Conservation (phyloP, 495 filamentous ascomycete genomes). For the Penicillium dipodomyicola region DNA sequence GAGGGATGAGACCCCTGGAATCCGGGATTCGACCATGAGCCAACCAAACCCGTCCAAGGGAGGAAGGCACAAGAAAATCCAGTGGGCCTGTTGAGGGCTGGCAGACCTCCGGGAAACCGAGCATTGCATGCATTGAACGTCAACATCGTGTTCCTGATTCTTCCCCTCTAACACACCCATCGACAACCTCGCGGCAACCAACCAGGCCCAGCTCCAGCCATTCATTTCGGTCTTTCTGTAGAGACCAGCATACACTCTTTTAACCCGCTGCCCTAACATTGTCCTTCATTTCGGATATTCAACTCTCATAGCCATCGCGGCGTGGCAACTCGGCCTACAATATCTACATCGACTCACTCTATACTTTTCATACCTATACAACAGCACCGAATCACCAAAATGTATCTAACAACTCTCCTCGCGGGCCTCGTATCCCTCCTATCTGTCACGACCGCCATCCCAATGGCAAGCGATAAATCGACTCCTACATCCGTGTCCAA, state of each 20-base stretch:
- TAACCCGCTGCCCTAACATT: not conserved
- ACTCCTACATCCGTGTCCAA: slow-evolving; percentile 7
- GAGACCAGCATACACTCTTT: slow-evolving; percentile 10
- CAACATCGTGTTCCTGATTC: not conserved
- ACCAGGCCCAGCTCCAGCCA: slow-evolving; percentile 23
- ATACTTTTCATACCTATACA: not conserved
- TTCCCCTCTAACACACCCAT: slow-evolving; percentile 13
- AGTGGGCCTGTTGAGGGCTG: not conserved
- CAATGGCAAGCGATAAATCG: slow-evolving; percentile 10
- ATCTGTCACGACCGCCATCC: slow-evolving; percentile 14
- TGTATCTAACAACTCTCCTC: slow-evolving; percentile 16
- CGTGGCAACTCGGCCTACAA: not conserved
- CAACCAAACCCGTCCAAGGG: slow-evolving; percentile 6
- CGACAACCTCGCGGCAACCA: slow-evolving; percentile 10
- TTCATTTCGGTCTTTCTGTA: slow-evolving; percentile 18
- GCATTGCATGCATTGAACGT: not conserved
- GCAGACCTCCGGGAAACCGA: not conserved
- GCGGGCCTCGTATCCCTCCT: slow-evolving; percentile 13
- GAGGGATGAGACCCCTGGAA: slow-evolving; percentile 18
- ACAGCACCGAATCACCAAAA: slow-evolving; percentile 10
- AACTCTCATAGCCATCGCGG: not conserved
- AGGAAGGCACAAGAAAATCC: not conserved
- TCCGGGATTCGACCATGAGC: slow-evolving; percentile 3
- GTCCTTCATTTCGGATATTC: not conserved
- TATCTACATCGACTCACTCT: not conserved